Conservation (phyloP, 371 early-diverging fungal genomes). For the Choanephora cucurbitarum region DNA sequence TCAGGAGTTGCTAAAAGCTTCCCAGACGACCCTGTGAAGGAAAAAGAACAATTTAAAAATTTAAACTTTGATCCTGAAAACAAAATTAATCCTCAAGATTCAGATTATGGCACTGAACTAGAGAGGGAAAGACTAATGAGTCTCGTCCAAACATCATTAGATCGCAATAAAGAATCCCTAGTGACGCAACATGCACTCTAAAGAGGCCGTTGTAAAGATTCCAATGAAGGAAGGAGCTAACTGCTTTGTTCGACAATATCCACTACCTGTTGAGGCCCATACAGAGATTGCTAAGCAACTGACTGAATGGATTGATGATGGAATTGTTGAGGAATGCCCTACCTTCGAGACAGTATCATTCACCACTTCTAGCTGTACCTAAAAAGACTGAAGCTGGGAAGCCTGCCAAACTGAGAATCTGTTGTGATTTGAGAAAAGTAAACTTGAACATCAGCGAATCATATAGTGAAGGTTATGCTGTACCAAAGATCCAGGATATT, state of each 20-base stretch:
- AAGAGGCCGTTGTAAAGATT: conserved; percentile 1
- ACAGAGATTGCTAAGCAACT: conserved; percentile 3
- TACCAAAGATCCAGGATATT: conserved; percentile 11
- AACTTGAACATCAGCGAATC: background rate
- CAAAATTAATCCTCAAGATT: conserved; percentile 4
- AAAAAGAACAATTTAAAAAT: conserved; percentile 7
- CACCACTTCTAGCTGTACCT: conserved; percentile 1
- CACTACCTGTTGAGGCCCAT: background rate
- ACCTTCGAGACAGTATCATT: background rate
- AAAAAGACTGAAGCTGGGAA: conserved; percentile 1
- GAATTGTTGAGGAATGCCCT: conserved; percentile 3
- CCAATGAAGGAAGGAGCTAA: background rate
- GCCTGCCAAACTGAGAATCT: background rate
- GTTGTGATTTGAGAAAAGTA: conserved; percentile 5
- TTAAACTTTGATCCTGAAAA: conserved; percentile 8
- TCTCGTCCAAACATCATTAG: background rate
- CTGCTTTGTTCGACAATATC: conserved; percentile 10
- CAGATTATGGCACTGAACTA: conserved; percentile 1
- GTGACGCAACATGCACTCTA: conserved; percentile 5
- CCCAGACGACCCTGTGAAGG: conserved; percentile 7
- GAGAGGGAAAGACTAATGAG: background rate
- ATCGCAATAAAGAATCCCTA: background rate
- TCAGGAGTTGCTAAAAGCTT: conserved; percentile 11
- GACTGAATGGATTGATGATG: conserved; percentile 1
- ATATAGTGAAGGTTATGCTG: conserved; percentile 2